These are phyloP conservation scores for Annulohypoxylon stygium DNA, from an alignment of 495 filamentous ascomycete species.

Conservation along the genomic window DNA sequence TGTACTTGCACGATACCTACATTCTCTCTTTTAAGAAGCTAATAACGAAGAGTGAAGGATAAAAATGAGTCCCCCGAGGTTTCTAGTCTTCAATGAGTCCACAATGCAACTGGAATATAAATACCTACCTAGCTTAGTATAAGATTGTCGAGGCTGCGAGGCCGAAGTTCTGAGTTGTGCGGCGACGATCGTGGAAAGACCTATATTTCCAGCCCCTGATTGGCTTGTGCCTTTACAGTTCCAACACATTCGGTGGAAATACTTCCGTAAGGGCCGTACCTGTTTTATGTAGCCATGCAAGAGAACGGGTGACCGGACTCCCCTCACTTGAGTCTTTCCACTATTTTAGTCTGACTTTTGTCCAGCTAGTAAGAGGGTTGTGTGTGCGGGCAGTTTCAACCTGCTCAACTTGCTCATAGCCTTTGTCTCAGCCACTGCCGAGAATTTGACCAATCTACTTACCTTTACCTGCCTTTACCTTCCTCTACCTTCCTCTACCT, in stretches of 20 bases:
- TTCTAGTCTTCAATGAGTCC: not conserved
- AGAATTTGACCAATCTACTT: conserved; percentile 11
- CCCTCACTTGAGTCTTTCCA: conserved; percentile 29
- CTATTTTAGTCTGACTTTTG: conserved; percentile 25
- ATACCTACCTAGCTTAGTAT: conserved; percentile 13
- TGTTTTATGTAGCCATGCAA: conserved; percentile 20
- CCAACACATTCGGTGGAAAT: conserved; percentile 36
- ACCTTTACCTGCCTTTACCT: too few relatives aligned
- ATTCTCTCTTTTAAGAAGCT: not conserved
- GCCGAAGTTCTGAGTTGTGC: conserved; percentile 10
- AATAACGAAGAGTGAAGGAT: not conserved
- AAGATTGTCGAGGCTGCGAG: conserved; percentile 5
- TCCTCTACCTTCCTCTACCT: not conserved
- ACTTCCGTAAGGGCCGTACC: conserved; percentile 31
- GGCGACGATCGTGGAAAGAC: conserved; percentile 22
- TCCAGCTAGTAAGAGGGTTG: not conserved
- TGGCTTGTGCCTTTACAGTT: conserved; percentile 20
- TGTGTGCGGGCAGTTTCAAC: conserved; percentile 19
- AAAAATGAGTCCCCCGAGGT: not conserved
- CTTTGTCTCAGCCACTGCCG: not conserved
- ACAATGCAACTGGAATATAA: conserved; percentile 4
- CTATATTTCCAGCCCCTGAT: conserved; percentile 29
- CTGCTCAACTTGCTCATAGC: not conserved
- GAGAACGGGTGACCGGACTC: conserved; percentile 13
- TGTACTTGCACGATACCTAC: not conserved